A percentile compares a stretch with the other conserved stretches of the same genome.
Evolutionary conservation across 345 rosid species (phyloP).

Genomic region (Melaleuca alternifolia): DNA sequence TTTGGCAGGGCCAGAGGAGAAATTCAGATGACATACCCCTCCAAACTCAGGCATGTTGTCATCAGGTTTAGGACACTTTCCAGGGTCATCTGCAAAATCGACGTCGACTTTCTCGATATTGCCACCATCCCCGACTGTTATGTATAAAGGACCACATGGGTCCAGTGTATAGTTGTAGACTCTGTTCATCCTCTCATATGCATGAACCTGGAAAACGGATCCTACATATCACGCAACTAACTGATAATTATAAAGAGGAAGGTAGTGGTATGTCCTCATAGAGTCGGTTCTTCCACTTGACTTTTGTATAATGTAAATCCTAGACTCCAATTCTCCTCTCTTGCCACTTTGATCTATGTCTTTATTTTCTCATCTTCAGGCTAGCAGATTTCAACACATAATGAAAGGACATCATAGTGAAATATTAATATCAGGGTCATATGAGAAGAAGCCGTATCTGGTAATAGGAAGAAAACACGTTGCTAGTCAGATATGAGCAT

Average conservation of each 20-base stretch:
- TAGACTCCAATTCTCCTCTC: background rate
- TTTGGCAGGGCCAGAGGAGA: constrained; percentile 66
- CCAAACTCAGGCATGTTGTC: constrained; percentile 64
- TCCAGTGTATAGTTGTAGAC: constrained; percentile 68
- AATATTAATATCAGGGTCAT: background rate
- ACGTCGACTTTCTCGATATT: constrained; percentile 74
- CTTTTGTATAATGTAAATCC: background rate
- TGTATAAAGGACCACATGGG: constrained; percentile 65
- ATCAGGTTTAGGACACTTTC: constrained; percentile 59
- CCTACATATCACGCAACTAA: background rate
- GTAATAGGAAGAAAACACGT: background rate
- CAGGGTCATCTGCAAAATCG: constrained; percentile 63
- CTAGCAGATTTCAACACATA: background rate
- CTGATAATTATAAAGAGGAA: background rate
- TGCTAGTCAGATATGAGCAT: background rate
- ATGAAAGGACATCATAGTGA: background rate
- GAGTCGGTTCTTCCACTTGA: background rate
- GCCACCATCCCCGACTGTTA: constrained; percentile 85
- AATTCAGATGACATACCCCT: constrained; percentile 55
- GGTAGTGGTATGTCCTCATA: background rate
- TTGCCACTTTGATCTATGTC: background rate
- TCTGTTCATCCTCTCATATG: constrained; percentile 82
- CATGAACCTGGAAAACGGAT: constrained; percentile 48
- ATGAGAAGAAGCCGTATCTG: background rate
- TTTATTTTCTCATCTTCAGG: background rate